Conservation (phyloP, 2,329 filamentous ascomycete species). For the Fonsecaea nubica region DNA sequence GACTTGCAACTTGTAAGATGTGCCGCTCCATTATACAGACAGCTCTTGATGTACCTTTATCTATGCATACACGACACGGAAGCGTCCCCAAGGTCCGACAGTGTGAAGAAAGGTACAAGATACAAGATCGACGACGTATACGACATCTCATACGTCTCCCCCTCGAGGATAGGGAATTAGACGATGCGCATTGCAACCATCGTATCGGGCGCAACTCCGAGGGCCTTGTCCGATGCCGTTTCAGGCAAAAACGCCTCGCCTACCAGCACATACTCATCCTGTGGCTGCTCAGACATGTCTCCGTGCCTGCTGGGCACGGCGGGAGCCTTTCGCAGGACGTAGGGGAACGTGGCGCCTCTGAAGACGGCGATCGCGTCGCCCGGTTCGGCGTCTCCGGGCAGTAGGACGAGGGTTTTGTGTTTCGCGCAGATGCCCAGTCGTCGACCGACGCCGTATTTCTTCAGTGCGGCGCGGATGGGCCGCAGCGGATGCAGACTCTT, state of each 20-base stretch:
- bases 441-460: constrained; percentile 14
- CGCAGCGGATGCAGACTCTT: constrained; percentile 8
- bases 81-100: no score
- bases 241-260: constrained; percentile 17
- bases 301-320: not conserved
- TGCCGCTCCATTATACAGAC: no score
- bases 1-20: no score
- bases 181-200: constrained; percentile 8
- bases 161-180: not conserved
- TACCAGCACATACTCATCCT: constrained; percentile 3
- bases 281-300: not conserved
- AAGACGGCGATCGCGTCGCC: constrained; percentile 18
- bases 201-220: not conserved
- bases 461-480: constrained; percentile 13
- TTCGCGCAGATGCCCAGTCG: constrained; percentile 6
- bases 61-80: no score
- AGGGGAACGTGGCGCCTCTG: constrained; percentile 17
- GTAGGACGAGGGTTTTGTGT: constrained; percentile 5
- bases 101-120: no score
- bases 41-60: no score
- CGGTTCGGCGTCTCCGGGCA: constrained; percentile 8
- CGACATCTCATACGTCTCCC: not conserved
- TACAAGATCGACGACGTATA: no score
- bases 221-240: not conserved
- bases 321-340: constrained; percentile 10